phyloP scores from a whole-genome alignment of 108 stramenopile genomes.

The Cyclotella choctawhatcheeana region DNA sequence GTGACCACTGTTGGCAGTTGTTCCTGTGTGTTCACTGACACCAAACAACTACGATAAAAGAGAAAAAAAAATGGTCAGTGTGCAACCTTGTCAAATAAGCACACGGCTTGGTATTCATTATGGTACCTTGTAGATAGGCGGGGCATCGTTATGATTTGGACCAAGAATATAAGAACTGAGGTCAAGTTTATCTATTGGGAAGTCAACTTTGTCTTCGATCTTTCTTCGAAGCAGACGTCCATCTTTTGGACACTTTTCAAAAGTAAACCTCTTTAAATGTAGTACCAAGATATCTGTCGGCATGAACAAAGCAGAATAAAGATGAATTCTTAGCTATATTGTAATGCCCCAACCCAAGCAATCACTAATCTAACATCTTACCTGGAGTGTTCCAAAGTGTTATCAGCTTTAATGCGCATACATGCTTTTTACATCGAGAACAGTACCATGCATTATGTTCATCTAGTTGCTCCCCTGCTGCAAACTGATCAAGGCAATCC shows the following conservation, averaged over 20 bases:
- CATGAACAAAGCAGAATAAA: background rate
- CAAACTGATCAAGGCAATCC: slow-evolving; percentile 83
- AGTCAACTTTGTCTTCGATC: slow-evolving; percentile 74
- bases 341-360: background rate
- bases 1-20: slow-evolving; percentile 83
- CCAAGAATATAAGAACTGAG: slow-evolving; percentile 72
- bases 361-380: too few relatives aligned
- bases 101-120: too few relatives aligned
- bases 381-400: slow-evolving; percentile 82
- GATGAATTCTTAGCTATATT: background rate
- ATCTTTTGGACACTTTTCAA: slow-evolving; percentile 71
- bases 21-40: slow-evolving; percentile 81
- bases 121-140: slow-evolving; percentile 78
- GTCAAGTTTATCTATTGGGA: slow-evolving; percentile 78
- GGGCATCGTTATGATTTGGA: slow-evolving; percentile 70
- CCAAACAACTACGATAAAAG: slow-evolving; percentile 57
- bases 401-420: slow-evolving; percentile 84
- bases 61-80: background rate
- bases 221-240: slow-evolving; percentile 66
- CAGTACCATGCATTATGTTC: slow-evolving; percentile 89
- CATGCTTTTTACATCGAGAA: slow-evolving; percentile 77
- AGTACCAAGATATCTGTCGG: slow-evolving; percentile 63
- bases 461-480: slow-evolving; percentile 84
- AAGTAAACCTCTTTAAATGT: slow-evolving; percentile 83
- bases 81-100: background rate